Evolutionary conservation across 1,284 basidiomycete species (phyloP).

Genomic region (Phellopilus nigrolimitatus): DNA sequence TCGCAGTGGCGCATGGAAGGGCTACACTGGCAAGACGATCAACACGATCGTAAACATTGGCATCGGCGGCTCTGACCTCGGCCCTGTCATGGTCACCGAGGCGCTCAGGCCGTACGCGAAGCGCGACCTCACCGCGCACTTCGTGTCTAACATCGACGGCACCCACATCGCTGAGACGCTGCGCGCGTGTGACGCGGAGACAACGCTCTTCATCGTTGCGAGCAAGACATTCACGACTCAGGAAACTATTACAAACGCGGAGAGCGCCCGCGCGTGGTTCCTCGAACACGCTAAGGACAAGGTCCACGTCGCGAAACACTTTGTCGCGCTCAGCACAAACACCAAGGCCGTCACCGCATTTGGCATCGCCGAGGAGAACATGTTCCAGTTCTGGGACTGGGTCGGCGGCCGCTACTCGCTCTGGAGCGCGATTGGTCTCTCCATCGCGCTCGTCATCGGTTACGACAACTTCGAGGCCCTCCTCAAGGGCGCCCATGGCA

Average conservation of each 20-base stretch:
- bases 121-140: constrained; percentile 83
- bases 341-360: constrained; percentile 93
- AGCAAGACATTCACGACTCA: constrained; percentile 99
- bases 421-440: constrained; percentile 97
- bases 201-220: constrained; percentile 95
- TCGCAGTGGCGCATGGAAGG: constrained; percentile 87
- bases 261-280: constrained; percentile 95
- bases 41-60: constrained; percentile 97
- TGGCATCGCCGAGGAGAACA: constrained; percentile 89
- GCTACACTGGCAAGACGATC: constrained; percentile 95
- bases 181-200: constrained; percentile 82
- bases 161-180: constrained; percentile 94
- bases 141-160: constrained; percentile 98
- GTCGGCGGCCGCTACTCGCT: constrained; percentile 97
- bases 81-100: constrained; percentile 98
- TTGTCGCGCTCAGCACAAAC: constrained; percentile 97
- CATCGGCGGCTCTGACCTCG: constrained; percentile 96
- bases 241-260: constrained; percentile 98
- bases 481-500: constrained; percentile 89
- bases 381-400: constrained; percentile 99
- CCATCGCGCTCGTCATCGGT: constrained; percentile 90
- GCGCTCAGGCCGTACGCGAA: constrained; percentile 92
- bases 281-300: constrained; percentile 79
- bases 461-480: constrained; percentile 93
- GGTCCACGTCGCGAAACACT: constrained; percentile 96